A percentile compares a stretch with the other conserved stretches of the same genome.
These are phyloP conservation scores for Phaffomyces thermotolerans DNA, from an alignment of 805 yeast species.

Conservation along the genomic window DNA sequence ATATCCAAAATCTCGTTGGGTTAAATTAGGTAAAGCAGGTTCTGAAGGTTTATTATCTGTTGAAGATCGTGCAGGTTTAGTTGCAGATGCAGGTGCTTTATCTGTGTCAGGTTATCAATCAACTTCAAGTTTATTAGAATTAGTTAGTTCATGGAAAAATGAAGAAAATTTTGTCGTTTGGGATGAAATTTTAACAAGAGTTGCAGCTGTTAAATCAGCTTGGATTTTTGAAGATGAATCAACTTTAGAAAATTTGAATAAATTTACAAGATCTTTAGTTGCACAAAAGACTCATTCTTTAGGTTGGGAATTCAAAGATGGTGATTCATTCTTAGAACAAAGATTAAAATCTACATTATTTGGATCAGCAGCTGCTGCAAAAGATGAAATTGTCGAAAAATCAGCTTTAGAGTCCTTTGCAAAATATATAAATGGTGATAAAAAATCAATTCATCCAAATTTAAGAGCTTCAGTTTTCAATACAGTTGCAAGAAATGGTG, in stretches of 20 bases:
- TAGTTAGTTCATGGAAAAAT: constrained; percentile 52
- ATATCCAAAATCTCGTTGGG: constrained; percentile 63
- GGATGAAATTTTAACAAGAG: constrained; percentile 48
- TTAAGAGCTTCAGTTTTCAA: constrained; percentile 58
- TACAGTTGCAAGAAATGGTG: constrained; percentile 62
- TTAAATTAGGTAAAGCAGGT: constrained; percentile 55
- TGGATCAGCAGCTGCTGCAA: constrained; percentile 49
- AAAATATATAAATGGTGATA: constrained; percentile 53
- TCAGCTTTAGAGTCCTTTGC: constrained; percentile 45
- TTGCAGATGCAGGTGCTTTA: constrained; percentile 71
- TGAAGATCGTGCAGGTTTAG: constrained; percentile 72
- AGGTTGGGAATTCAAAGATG: constrained; percentile 57
- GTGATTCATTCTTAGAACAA: constrained; percentile 53
- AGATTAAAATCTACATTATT: constrained; percentile 62
- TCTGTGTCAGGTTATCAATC: constrained; percentile 65
- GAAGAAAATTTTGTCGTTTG: constrained; percentile 63
- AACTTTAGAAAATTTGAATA: constrained; percentile 40
- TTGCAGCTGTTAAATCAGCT: constrained; percentile 42
- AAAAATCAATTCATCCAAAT: constrained; percentile 66
- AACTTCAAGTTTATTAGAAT: constrained; percentile 51
- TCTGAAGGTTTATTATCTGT: constrained; percentile 53
- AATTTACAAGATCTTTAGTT: constrained; percentile 49
- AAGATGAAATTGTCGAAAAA: constrained; percentile 39
- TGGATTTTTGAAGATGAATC: constrained; percentile 48
- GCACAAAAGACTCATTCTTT: constrained; percentile 43